Conservation (phyloP, 441 rosid species). For the Heliophila coronopifolia region DNA sequence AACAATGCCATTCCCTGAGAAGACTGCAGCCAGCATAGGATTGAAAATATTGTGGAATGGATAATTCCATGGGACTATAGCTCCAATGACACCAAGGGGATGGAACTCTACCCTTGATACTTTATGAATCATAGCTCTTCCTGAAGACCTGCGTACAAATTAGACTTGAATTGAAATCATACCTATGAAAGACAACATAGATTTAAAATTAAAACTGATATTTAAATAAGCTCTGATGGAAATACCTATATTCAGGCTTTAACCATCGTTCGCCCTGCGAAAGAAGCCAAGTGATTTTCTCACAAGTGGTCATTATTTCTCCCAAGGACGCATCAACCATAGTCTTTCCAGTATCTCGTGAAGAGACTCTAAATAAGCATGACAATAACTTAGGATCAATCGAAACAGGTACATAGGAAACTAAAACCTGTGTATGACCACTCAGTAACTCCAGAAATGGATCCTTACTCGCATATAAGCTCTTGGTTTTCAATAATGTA, state of each 20-base stretch:
- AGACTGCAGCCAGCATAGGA: conserved; percentile 94
- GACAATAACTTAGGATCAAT: conserved; percentile 7
- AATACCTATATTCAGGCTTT: conserved; percentile 85
- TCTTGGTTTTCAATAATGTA: conserved; percentile 85
- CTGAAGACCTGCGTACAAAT: conserved; percentile 58
- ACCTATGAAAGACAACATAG: background rate
- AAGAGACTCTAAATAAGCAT: conserved; percentile 61
- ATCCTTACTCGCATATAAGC: conserved; percentile 95
- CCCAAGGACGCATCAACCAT: conserved; percentile 98
- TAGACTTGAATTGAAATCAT: background rate
- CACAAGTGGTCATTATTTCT: conserved; percentile 98
- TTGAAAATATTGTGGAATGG: conserved; percentile 95
- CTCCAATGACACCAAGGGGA: conserved; percentile 96
- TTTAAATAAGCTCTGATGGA: background rate
- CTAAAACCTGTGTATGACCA: background rate
- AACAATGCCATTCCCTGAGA: conserved; percentile 89
- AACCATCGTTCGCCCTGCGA: conserved; percentile 97
- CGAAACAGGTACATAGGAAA: background rate
- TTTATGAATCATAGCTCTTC: conserved; percentile 95
- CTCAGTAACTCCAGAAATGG: conserved; percentile 3
- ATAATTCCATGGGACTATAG: conserved; percentile 98
- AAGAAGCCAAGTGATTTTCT: conserved; percentile 97
- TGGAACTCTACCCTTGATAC: conserved; percentile 82
- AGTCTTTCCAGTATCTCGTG: conserved; percentile 98
- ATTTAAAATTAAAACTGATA: background rate